Evolutionary conservation across 2,329 filamentous ascomycete species (phyloP).

Genomic region (Cladosporium austrohemisphaericum): DNA sequence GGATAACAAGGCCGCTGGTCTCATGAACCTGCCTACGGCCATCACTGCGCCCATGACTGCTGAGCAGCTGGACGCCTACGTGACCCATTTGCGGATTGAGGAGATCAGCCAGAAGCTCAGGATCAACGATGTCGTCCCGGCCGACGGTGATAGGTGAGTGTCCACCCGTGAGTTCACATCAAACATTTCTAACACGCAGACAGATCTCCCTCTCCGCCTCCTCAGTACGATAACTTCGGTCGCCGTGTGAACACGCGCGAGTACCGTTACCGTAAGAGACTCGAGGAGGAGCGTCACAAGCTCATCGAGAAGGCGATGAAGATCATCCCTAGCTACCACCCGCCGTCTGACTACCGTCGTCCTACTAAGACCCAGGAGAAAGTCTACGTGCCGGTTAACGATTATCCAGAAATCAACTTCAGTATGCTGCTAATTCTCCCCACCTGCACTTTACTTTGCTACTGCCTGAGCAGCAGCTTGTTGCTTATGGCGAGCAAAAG

Average conservation of each 20-base stretch:
- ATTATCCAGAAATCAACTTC: conserved; percentile 99
- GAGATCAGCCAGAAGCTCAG: conserved; percentile 99
- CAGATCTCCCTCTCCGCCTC: conserved; percentile 91
- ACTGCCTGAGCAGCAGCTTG: conserved; percentile 42
- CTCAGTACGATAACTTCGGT: conserved; percentile 98
- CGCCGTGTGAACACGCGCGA: conserved; percentile 99
- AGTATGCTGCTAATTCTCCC: conserved; percentile 81
- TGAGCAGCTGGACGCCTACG: conserved; percentile 96
- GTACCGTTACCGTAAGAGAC: conserved; percentile 94
- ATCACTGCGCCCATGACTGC: conserved; percentile 98
- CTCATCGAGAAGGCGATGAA: conserved; percentile 99
- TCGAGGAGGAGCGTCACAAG: conserved; percentile 98
- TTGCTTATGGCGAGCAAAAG: conserved; percentile 34
- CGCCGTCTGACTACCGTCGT: conserved; percentile 95
- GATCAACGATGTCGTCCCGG: conserved; percentile 97
- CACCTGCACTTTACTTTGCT: conserved; percentile 35
- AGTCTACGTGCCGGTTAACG: conserved; percentile 99
- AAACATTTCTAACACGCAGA: neutral
- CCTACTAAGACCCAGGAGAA: conserved; percentile 99
- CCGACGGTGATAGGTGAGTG: conserved; percentile 87
- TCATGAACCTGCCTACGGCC: conserved; percentile 95
- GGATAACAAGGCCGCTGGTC: conserved; percentile 96
- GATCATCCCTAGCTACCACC: conserved; percentile 98
- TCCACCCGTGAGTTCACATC: neutral
- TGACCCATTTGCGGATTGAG: conserved; percentile 92